Evolutionary conservation across 768 basidiomycete genomes (phyloP), one percentile per base, ranked within the genome.

Genomic region (Tricholoma hemisulphureum): DNA sequence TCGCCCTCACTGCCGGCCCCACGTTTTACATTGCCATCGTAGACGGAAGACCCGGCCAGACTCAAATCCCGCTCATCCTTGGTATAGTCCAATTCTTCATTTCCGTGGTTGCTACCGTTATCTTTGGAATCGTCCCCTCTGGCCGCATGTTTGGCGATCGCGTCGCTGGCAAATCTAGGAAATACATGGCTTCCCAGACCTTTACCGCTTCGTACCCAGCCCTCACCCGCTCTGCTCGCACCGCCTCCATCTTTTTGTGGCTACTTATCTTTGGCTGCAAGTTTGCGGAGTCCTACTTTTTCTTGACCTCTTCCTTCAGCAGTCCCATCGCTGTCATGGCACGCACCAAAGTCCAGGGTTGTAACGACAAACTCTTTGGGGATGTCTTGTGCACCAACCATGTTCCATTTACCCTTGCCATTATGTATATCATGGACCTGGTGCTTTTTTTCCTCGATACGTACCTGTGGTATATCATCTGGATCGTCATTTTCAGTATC

Each of bases 351-450:
- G 91, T 98, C 1, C 93, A 95, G 69, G 86, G 86, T 46, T 99
- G 97, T 75, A 82, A 68, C 60, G 96, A 98, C 75, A 88, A 80
- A 73, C 77, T 87, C 59, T 90, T 98, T 67, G 95, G 95, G 14
- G 77, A 70, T 55, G 80, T 78, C 6, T 79, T 98, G 6, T 99
- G 97, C 77, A 80, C 84, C 34, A 94, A 97, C 67, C 97, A 99
- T 58, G 91, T 97, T 37, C 85, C 89, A 0, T 99, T 98, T 76
- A 88, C 97, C 0, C 84, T 99, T 59, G 80, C 95, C 37, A 95
- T 98, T 81, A 99, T 98, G 96, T 98, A 96, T 78, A 72, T 97
- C 74, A 98, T 99, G 97, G 97, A 99, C 70, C 76, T 99, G 63
- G 81, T 93, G 57, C 80, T 99, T 64, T 99, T 98, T 87, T 99